Percentiles rank a stretch among this genome's conserved stretches.
Conservation (phyloP, 169 alveolate species). For the Eimeria praecox region DNA sequence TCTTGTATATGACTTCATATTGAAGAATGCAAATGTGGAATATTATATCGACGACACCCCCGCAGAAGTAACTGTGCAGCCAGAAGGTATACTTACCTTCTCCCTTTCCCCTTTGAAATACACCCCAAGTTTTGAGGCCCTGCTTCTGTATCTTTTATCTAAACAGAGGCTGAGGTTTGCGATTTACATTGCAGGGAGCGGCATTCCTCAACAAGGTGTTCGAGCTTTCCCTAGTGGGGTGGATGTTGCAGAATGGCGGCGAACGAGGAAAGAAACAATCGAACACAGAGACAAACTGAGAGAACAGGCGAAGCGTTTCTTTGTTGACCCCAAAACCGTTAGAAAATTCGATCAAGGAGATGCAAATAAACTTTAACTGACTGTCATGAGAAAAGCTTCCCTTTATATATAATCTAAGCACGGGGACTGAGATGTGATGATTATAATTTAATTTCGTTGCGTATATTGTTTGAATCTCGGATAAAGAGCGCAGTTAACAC, state of each 20-base stretch:
- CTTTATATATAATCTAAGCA: no score
- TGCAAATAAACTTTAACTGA: neutral
- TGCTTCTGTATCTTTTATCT: no score
- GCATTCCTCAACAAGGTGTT: neutral
- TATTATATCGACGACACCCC: slow-evolving; percentile 15
- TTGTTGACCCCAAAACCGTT: neutral
- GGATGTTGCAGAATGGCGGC: neutral
- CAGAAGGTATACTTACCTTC: neutral
- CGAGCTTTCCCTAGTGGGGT: slow-evolving; percentile 8
- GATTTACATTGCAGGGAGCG: neutral
- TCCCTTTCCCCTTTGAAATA: neutral
- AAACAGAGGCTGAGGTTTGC: neutral
- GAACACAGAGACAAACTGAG: neutral
- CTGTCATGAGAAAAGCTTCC: neutral
- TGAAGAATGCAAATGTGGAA: slow-evolving; percentile 1
- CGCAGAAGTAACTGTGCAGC: slow-evolving; percentile 28
- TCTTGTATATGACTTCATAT: neutral
- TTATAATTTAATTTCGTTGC: no score
- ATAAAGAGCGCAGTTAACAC: no score
- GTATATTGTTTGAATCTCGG: no score
- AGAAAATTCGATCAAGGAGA: neutral
- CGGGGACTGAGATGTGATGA: no score
- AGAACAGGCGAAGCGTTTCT: neutral
- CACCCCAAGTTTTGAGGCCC: no score
- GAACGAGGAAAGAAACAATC: neutral